A percentile compares a stretch with the other conserved stretches of the same genome.
Conservation (phyloP, 345 rosid species). For the Hypericum androsaemum region DNA sequence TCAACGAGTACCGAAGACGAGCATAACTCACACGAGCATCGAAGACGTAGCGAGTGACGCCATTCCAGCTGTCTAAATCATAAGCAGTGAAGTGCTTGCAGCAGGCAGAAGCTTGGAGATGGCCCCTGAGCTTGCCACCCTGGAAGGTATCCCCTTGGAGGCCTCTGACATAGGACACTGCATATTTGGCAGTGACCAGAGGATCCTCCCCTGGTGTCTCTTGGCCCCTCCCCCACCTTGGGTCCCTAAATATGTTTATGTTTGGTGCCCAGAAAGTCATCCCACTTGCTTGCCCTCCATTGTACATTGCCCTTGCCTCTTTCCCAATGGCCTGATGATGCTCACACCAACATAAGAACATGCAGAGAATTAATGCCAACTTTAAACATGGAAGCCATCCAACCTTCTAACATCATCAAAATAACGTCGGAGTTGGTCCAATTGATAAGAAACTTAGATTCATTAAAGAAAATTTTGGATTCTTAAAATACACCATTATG, state of each 20-base stretch:
- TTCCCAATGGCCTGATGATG: slow-evolving; percentile 17
- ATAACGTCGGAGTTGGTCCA: too few relatives aligned
- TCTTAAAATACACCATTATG: too few relatives aligned
- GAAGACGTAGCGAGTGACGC: slow-evolving; percentile 21
- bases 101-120: slow-evolving; percentile 27
- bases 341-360: background rate
- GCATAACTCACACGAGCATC: slow-evolving; percentile 22
- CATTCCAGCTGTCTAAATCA: slow-evolving; percentile 25
- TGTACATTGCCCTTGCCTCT: slow-evolving; percentile 24
- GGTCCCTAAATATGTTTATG: slow-evolving; percentile 25
- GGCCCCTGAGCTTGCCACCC: slow-evolving; percentile 21
- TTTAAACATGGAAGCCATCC: background rate
- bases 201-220: slow-evolving; percentile 29
- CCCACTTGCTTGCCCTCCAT: slow-evolving; percentile 23
- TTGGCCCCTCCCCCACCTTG: slow-evolving; percentile 30
- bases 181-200: slow-evolving; percentile 17
- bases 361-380: background rate
- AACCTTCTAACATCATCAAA: too few relatives aligned
- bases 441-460: too few relatives aligned
- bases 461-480: too few relatives aligned
- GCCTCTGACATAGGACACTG: slow-evolving; percentile 23
- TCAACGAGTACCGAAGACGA: background rate
- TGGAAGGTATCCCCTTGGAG: slow-evolving; percentile 22
- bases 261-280: slow-evolving; percentile 29
- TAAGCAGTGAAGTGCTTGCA: slow-evolving; percentile 28